Evolutionary conservation across 192 early-diverging fungal genomes (phyloP).

Genomic region (Polychytrium aggregatum): DNA sequence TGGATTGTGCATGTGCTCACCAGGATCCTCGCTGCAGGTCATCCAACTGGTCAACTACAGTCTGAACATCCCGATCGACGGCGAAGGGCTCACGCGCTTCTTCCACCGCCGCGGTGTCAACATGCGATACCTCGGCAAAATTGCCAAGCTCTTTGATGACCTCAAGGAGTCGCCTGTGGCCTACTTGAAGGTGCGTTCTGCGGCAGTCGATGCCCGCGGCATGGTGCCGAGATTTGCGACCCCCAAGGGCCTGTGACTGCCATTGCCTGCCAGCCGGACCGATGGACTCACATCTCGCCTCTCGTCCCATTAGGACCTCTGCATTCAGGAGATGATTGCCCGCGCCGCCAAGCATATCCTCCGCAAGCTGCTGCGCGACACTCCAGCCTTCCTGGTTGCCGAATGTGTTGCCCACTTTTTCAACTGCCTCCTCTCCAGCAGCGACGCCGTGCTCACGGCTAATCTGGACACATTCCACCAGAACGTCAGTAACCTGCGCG

Average conservation of each 20-base stretch:
- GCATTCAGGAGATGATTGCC: slow-evolving; percentile 77
- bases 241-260: no score
- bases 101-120: slow-evolving; percentile 95
- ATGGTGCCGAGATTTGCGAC: no score
- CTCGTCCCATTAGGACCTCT: slow-evolving; percentile 51
- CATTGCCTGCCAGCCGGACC: no score
- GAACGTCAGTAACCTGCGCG: no score
- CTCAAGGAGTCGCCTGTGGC: slow-evolving; percentile 38
- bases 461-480: no score
- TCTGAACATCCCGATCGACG: slow-evolving; percentile 56
- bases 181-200: slow-evolving; percentile 33
- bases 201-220: no score
- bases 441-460: no score
- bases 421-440: slow-evolving; percentile 61
- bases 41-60: slow-evolving; percentile 21
- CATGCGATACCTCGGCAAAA: slow-evolving; percentile 87
- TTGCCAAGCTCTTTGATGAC: slow-evolving; percentile 53
- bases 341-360: slow-evolving; percentile 80
- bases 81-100: slow-evolving; percentile 57
- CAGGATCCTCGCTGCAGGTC: no score
- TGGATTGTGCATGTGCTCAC: no score
- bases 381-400: slow-evolving; percentile 45
- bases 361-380: slow-evolving; percentile 46
- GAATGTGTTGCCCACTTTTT: slow-evolving; percentile 69
- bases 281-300: no score